A percentile compares a stretch with the other conserved stretches of the same genome.
These are phyloP conservation scores for Yamadazyma mexicana DNA, from an alignment of 1,139 yeast species.

Conservation along the genomic window DNA sequence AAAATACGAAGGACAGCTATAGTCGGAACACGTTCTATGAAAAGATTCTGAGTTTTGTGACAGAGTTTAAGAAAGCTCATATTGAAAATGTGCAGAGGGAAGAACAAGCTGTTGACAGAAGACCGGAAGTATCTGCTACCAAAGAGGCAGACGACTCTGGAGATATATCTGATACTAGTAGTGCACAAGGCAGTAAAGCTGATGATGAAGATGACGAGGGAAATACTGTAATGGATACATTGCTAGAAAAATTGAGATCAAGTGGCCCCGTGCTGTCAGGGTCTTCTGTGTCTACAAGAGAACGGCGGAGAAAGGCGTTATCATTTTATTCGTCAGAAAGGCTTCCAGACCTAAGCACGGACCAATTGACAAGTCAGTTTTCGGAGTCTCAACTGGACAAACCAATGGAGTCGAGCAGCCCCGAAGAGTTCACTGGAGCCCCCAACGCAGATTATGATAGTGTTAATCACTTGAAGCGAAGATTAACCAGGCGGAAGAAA, in stretches of 20 bases:
- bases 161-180: conserved; percentile 14
- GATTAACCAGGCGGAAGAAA: conserved; percentile 37
- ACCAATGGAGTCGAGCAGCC: not conserved
- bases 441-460: conserved; percentile 42
- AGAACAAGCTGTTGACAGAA: conserved; percentile 26
- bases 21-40: conserved; percentile 39
- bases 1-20: conserved; percentile 59
- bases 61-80: conserved; percentile 46
- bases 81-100: conserved; percentile 49
- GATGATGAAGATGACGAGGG: conserved; percentile 3
- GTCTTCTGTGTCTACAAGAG: conserved; percentile 1
- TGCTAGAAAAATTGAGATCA: conserved; percentile 39
- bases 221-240: conserved; percentile 31
- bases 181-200: not conserved
- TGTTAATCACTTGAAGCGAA: conserved; percentile 36
- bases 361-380: not conserved
- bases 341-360: not conserved
- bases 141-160: conserved; percentile 11
- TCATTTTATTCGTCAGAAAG: conserved; percentile 32
- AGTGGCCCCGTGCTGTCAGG: conserved; percentile 20
- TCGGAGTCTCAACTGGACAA: not conserved
- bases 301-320: conserved; percentile 33
- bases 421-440: too few species aligned
- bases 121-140: conserved; percentile 28
- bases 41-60: conserved; percentile 38